Conservation (phyloP, 2,329 filamentous ascomycete species). For the Fusarium sororula region DNA sequence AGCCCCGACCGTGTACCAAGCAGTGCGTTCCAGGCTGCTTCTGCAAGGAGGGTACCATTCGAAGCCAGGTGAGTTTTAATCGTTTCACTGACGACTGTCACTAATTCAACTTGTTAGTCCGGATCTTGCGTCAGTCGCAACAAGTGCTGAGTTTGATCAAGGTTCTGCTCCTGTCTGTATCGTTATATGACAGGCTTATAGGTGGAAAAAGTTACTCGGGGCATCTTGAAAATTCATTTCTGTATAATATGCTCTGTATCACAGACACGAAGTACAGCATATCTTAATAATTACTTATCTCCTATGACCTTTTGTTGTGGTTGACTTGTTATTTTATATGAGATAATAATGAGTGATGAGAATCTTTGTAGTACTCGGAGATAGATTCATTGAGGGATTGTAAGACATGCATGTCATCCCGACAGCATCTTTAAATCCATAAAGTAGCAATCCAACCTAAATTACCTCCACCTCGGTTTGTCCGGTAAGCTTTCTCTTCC, state of each 20-base stretch:
- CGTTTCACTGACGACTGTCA: rapidly evolving
- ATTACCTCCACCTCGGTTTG: not conserved
- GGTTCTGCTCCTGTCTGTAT: not conserved
- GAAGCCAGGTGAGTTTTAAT: not conserved
- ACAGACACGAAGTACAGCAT: not conserved
- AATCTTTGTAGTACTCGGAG: rapidly evolving
- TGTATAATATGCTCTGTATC: not conserved
- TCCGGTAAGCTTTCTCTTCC: not conserved
- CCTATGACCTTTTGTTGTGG: rapidly evolving
- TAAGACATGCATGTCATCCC: rapidly evolving
- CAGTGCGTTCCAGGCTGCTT: not conserved
- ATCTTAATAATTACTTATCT: no score
- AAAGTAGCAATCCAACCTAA: rapidly evolving
- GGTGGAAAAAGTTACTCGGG: no score
- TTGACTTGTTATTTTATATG: not conserved
- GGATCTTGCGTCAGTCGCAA: not conserved
- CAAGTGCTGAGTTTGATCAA: not conserved
- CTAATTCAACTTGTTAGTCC: rapidly evolving
- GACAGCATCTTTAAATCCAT: rapidly evolving
- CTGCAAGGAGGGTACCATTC: not conserved
- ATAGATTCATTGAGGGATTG: not conserved
- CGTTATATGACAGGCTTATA: rapidly evolving
- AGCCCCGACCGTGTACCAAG: not conserved
- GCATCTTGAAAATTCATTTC: not conserved
- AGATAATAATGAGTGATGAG: not conserved